Evolutionary conservation across 495 filamentous ascomycete genomes (phyloP), one percentile per base, ranked within the genome.

Genomic region (Neurospora sp.): DNA sequence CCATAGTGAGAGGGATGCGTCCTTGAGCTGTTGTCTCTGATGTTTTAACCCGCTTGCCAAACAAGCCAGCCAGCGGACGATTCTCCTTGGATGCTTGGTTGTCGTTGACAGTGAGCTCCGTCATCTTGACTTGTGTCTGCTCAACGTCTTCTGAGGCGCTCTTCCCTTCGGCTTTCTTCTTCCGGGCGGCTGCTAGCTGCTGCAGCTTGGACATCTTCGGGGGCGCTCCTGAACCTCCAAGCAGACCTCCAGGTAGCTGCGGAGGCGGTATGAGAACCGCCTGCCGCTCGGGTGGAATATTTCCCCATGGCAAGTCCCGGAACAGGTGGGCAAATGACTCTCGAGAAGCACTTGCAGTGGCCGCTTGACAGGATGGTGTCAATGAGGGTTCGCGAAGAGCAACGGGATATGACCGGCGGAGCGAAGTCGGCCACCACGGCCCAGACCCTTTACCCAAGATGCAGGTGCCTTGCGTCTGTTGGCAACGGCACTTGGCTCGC

Each of bases 131-230:
- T 68, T 76, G 79, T 0, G 82, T 75, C 39, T 79, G 73, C 40
- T 78, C 81, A 14, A 80, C 53, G 39, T 83, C 80, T 31, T 81
- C 80, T 1, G 71, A 61, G 16, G 76, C 69, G 40, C 73, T 82
- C 78, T 90, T 90, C 53, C 91, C 90, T 46, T 93, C 91, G 68
- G 91, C 90, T 81, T 93, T 94, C 82, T 94, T 96, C 79, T 91
- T 91, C 69, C 94, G 88, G 27, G 91, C 90, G n/a, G 93, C 94
- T 73, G 95, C 95, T 22, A 98, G 84, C 53, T 91, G 91, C 73
- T 96, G 94, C 39, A 98, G 85, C 78, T 98, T 99, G 12, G 95
- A 97, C 78, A 91, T 86, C 77, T 96, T 97, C n/a, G 88, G 83
- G 12, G 85, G 77, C 0, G 82, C 74, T 27, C 85, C 83, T 3